Conservation (phyloP, 306 rosid genomes). For the Dalbergia oliveri region DNA sequence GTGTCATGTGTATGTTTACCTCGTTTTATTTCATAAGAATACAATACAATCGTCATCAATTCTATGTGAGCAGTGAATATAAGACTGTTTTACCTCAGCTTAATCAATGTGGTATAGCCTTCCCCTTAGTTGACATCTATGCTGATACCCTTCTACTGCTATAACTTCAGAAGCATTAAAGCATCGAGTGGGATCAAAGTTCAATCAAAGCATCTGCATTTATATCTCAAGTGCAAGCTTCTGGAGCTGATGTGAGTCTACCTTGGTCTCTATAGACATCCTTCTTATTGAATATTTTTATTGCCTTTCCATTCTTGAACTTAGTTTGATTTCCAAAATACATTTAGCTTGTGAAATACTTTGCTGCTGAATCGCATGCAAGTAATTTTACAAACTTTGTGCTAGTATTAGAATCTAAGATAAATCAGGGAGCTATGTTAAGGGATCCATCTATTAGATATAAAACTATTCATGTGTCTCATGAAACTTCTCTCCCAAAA, state of each 20-base stretch:
- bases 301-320: slow-evolving; percentile 7
- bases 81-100: neutral
- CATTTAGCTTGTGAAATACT: slow-evolving; percentile 31
- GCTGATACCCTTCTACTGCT: neutral
- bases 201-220: slow-evolving; percentile 21
- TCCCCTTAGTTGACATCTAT: slow-evolving; percentile 18
- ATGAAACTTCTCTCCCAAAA: too few species aligned
- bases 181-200: neutral
- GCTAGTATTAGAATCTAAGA: slow-evolving; percentile 29
- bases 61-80: slow-evolving; percentile 19
- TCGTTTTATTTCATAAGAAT: neutral
- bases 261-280: slow-evolving; percentile 7
- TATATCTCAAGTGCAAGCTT: slow-evolving; percentile 13
- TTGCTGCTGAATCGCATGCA: slow-evolving; percentile 8
- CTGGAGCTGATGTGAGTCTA: slow-evolving; percentile 25
- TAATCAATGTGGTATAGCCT: neutral
- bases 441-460: neutral
- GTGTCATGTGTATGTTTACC: neutral
- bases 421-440: slow-evolving; percentile 1
- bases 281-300: neutral
- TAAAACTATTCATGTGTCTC: too few species aligned
- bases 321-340: slow-evolving; percentile 8
- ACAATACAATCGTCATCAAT: neutral
- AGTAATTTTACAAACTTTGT: neutral
- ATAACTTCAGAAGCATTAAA: slow-evolving; percentile 40